Evolutionary conservation across 768 basidiomycete species (phyloP).

Genomic region (Psilocybe tampanensis): DNA sequence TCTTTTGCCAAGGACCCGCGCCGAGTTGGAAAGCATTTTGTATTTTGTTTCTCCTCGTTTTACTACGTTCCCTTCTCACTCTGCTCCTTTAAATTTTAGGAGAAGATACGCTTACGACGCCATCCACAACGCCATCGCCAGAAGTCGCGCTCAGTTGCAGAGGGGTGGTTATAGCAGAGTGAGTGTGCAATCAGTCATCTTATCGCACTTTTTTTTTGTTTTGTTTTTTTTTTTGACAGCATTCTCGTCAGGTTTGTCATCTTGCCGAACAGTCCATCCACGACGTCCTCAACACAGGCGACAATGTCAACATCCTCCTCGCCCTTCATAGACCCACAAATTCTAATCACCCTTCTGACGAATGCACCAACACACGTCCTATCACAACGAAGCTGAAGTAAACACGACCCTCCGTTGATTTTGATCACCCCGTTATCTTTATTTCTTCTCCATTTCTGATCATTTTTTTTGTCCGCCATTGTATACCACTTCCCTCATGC

Average conservation of each 20-base stretch:
- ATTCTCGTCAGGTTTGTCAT: constrained; percentile 74
- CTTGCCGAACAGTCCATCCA: constrained; percentile 72
- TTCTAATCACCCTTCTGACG: constrained; percentile 34
- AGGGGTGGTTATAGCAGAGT: constrained; percentile 54
- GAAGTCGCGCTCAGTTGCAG: constrained; percentile 63
- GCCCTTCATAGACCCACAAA: constrained; percentile 52
- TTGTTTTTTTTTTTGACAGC: background rate
- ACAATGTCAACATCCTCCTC: constrained; percentile 68
- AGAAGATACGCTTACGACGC: constrained; percentile 77
- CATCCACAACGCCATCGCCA: constrained; percentile 80
- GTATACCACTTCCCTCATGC: constrained; percentile 14
- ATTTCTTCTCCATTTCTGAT: constrained; percentile 12
- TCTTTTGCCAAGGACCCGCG: constrained; percentile 63
- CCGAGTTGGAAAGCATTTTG: constrained; percentile 74
- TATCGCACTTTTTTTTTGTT: background rate
- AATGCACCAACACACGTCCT: constrained; percentile 31
- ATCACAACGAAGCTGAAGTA: constrained; percentile 39
- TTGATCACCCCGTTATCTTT: constrained; percentile 11
- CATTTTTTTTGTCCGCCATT: constrained; percentile 6
- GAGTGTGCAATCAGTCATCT: constrained; percentile 19
- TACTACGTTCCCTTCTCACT: constrained; percentile 8
- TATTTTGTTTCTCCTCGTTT: constrained; percentile 35
- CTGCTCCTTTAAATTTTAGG: constrained; percentile 35
- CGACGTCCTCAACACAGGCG: constrained; percentile 66
- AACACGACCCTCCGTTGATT: constrained; percentile 4